Conservation (phyloP, 805 yeast species). For the Barnettozyma siamensis region DNA sequence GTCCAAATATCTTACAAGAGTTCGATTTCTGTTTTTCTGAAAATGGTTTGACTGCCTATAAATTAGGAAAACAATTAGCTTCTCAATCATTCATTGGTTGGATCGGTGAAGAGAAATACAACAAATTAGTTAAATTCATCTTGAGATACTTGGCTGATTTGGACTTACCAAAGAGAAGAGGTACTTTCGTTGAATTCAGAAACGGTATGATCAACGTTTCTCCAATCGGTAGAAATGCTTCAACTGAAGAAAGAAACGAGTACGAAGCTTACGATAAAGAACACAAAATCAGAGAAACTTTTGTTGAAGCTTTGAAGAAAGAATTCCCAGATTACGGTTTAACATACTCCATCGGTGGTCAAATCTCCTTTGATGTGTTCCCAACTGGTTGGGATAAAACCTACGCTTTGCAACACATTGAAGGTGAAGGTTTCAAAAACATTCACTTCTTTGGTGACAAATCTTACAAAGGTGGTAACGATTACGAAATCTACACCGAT, state of each 20-base stretch:
- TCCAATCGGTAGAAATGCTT: conserved; percentile 98
- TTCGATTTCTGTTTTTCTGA: conserved; percentile 97
- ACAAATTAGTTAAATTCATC: conserved; percentile 79
- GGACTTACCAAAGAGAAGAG: conserved; percentile 95
- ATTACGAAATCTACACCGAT: conserved; percentile 92
- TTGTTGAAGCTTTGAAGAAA: conserved; percentile 80
- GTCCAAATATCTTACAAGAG: conserved; percentile 65
- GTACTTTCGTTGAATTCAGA: conserved; percentile 98
- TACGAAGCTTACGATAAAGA: conserved; percentile 79
- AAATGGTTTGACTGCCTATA: conserved; percentile 97
- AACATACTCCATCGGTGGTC: conserved; percentile 98
- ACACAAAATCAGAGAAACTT: conserved; percentile 74
- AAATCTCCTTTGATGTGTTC: conserved; percentile 98
- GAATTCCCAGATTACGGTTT: conserved; percentile 78
- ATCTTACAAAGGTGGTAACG: conserved; percentile 96
- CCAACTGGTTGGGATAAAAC: conserved; percentile 99
- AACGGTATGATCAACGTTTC: conserved; percentile 99
- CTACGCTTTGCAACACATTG: conserved; percentile 91
- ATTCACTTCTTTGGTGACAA: conserved; percentile 99
- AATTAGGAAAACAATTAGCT: conserved; percentile 79
- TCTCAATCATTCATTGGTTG: conserved; percentile 91
- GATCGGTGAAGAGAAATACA: conserved; percentile 95
- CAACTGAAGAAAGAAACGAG: conserved; percentile 88
- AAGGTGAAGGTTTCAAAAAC: conserved; percentile 71
- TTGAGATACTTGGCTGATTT: conserved; percentile 77